These are phyloP conservation scores for Ophiocordyceps australis DNA, from an alignment of 2,329 filamentous ascomycete species.

Conservation along the genomic window DNA sequence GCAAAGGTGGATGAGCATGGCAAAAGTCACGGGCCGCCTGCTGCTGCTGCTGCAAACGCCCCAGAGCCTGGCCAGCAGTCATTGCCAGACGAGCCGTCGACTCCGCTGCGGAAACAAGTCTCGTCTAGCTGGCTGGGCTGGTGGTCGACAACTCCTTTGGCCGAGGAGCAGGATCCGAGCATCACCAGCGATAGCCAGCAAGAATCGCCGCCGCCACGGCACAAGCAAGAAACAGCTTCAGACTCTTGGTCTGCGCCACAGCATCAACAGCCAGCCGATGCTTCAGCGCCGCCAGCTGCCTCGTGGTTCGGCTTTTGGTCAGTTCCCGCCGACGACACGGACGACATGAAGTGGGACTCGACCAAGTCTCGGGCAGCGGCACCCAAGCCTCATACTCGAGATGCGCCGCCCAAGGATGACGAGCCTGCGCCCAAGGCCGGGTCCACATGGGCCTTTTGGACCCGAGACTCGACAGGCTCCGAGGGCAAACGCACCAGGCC, in stretches of 20 bases:
- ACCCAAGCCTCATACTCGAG: too few relatives aligned
- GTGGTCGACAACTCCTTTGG: constrained; percentile 15
- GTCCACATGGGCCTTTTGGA: constrained; percentile 74
- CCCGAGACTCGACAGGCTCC: constrained; percentile 30
- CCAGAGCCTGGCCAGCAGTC: too few relatives aligned
- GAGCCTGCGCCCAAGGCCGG: constrained; percentile 26
- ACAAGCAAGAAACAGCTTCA: too few relatives aligned
- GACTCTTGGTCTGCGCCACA: constrained; percentile 4
- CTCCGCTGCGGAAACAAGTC: constrained; percentile 6
- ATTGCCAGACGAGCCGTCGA: constrained; percentile 2
- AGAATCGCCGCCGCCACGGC: too few relatives aligned
- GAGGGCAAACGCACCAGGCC: constrained; percentile 11
- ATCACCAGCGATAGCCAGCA: constrained; percentile 1
- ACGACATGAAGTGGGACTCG: constrained; percentile 25
- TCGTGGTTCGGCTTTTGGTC: constrained; percentile 24
- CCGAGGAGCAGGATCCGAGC: constrained; percentile 8
- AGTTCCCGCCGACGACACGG: constrained; percentile 6
- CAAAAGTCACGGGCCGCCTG: too few relatives aligned
- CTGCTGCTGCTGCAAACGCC: too few relatives aligned
- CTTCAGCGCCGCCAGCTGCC: constrained; percentile 6
- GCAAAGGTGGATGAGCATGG: constrained; percentile 9
- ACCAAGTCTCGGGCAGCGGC: constrained; percentile 8
- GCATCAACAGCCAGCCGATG: constrained; percentile 2
- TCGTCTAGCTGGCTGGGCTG: constrained; percentile 38
- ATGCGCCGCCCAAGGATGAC: constrained; percentile 11